Evolutionary conservation across 2,329 filamentous ascomycete genomes (phyloP), one percentile per base, ranked within the genome.

Genomic region (Exophiala spinifera): DNA sequence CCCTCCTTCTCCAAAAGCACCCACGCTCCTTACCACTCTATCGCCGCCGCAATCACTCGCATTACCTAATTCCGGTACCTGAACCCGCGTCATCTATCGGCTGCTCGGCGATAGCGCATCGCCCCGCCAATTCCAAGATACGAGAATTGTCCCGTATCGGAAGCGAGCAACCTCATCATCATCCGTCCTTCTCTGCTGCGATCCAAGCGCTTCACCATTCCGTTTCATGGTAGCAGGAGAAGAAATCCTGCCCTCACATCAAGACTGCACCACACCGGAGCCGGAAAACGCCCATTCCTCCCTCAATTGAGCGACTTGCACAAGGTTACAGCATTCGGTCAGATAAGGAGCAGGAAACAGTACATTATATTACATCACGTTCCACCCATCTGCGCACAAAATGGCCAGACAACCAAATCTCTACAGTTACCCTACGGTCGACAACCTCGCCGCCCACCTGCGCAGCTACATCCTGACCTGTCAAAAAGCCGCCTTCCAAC

Each of bases 391-490:
- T 7, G 20, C 33, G 25, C 25, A 11, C 23, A 62, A 42, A 20
- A 76, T 77, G 75, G 64, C 66, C 46, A 66, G 70, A 55, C 65
- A 70, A 58, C 73, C 81, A 63, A 82, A 80, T 64, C 87, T 99
- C 66, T 95, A 88, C 79, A 84, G 88, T 63, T 97, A 95, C 74
- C 76, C 84, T 63, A 79, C 79, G 72, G 75, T 80, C 66, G 80
- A 84, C 62, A 78, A 83, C 56, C 85, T 99, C 63, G 89, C 91
- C 17, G 76, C 81, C 33, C 85, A 86, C 61, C 83, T 99, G 64
- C 87, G 91, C 68, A 76, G 83, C 64, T 96, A 95, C 74, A 78
- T 97, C 65, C 80, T 96, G 65, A 82, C 88, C 65, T 85, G 82
- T 66, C 92, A 99, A 74, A 86, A 86, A 67, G 81, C 85, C 56